Evolutionary conservation across 1,284 basidiomycete species (phyloP).

Genomic region (Boletus albobrunnescens): DNA sequence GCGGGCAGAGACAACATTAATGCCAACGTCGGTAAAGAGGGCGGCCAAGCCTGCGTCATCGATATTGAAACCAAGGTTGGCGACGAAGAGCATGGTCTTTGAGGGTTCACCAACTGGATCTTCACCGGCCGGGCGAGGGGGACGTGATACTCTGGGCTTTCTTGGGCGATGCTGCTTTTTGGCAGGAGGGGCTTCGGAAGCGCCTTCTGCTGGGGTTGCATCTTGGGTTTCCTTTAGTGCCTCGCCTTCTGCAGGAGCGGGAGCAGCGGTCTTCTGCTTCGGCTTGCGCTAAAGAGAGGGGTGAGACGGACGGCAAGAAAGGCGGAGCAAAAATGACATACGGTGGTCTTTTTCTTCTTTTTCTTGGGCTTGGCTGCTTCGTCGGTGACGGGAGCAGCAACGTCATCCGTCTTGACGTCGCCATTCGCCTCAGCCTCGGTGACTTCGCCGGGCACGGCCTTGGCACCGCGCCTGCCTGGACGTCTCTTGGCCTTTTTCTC

Average conservation of each 20-base stretch:
- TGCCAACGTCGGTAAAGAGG: slow-evolving; percentile 80
- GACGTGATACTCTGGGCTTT: slow-evolving; percentile 57
- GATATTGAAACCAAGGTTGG: slow-evolving; percentile 90
- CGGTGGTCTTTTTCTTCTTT: slow-evolving; percentile 69
- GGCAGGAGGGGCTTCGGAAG: slow-evolving; percentile 30
- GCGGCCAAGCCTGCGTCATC: slow-evolving; percentile 74
- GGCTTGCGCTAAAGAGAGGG: slow-evolving; percentile 49
- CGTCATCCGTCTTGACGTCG: slow-evolving; percentile 53
- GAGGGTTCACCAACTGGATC: slow-evolving; percentile 77
- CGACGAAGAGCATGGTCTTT: slow-evolving; percentile 87
- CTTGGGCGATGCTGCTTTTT: slow-evolving; percentile 56
- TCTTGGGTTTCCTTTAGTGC: slow-evolving; percentile 33
- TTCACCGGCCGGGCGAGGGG: slow-evolving; percentile 65
- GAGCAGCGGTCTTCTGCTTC: slow-evolving; percentile 40
- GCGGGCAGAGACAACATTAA: slow-evolving; percentile 78
- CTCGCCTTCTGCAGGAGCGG: slow-evolving; percentile 39
- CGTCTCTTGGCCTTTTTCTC: slow-evolving; percentile 73
- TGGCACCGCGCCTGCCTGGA: slow-evolving; percentile 75
- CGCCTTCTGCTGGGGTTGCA: slow-evolving; percentile 36
- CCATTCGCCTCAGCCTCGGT: slow-evolving; percentile 82
- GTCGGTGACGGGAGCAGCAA: slow-evolving; percentile 43
- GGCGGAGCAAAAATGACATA: slow-evolving; percentile 36
- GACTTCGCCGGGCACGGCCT: slow-evolving; percentile 80
- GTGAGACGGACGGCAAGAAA: slow-evolving; percentile 11
- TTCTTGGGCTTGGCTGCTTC: slow-evolving; percentile 73